phyloP scores from a whole-genome alignment of 148 eudicot species.

The Diospyros lotus region DNA sequence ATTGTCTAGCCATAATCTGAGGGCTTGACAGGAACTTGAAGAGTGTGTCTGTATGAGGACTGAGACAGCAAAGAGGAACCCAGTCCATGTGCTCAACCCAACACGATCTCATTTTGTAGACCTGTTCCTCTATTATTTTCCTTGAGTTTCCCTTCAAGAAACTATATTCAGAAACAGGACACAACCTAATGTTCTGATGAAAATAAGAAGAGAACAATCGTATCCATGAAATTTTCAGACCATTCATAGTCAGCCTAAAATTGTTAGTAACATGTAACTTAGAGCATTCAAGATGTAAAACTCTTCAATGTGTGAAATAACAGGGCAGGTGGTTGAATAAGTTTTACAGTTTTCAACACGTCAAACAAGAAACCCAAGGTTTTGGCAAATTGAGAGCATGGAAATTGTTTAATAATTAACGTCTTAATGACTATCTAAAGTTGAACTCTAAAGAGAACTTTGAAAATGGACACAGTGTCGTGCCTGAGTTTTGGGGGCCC shows the following conservation, averaged over 20 bases:
- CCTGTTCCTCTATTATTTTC: too few species aligned
- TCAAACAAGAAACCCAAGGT: not conserved
- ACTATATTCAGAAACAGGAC: not conserved
- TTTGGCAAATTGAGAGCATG: not conserved
- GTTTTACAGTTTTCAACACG: not conserved
- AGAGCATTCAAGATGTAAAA: not conserved
- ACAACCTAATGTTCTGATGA: not conserved
- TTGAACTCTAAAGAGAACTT: too few species aligned
- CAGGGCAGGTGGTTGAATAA: not conserved
- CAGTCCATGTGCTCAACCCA: not conserved
- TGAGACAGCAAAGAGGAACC: not conserved
- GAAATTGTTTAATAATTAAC: not conserved
- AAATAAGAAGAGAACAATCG: too few species aligned
- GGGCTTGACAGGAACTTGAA: too few species aligned
- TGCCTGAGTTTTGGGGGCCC: too few species aligned
- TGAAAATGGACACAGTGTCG: not conserved
- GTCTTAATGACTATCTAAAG: too few species aligned
- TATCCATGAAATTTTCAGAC: too few species aligned
- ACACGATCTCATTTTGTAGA: not conserved
- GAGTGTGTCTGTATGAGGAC: not conserved
- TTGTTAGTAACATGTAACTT: too few species aligned
- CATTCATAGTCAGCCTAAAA: too few species aligned
- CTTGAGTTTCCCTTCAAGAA: not conserved
- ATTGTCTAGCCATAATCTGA: too few species aligned
- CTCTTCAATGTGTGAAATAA: not conserved